Base-by-base conservation (phyloP, 2,329 filamentous ascomycete species). In the Cladosporium sp. region DNA sequence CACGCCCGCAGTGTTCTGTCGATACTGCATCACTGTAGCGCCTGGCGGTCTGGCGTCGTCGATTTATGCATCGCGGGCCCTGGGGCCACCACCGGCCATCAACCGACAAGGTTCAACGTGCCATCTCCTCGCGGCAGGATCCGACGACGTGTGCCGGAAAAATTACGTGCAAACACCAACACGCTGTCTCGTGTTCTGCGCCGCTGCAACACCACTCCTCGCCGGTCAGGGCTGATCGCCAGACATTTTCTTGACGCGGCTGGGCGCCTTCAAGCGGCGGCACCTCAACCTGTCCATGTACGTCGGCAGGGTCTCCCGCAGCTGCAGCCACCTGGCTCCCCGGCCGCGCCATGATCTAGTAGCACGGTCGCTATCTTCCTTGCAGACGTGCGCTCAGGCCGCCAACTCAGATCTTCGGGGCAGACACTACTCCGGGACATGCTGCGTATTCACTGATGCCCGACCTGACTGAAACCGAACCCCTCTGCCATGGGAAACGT, bases 371-470 rank as follows among this genome's bases (percentile, higher is more conserved):
- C 60, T 48, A 30, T 63, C 49, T 56, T 63, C 60, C 60, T 63
- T 63, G 60, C 60, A 63, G 60, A 53, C 26, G 60, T 49, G 18
- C 13, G 39, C 49, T 36, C 25, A 54, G 49, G 60, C 36, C 60
- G 60, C 60, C 60, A 56, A 23, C 60, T 54, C 49, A 56, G 60
- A 63, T 63, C 60, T 10, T 43, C 60, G 49, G 60, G 30, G 60
- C 60, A 63, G 60, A 51, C 34, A 56, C 60, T 34, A 51, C 36
- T 63, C 60, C 60, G 48, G 60, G 49, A 39, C 49, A 63, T 30
- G 60, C 60, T 58, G 56, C 56, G 25, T 43, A 18, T 46, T 46
- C 26, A 25, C 32, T 63, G 60, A 43, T 56, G 60, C 49, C 60
- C 60, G 60, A 63, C 60, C 43, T n/a, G n/a, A 46, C 14, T 36